Evolutionary conservation across 2,329 filamentous ascomycete genomes (phyloP).

Genomic region (Nemania sp.): DNA sequence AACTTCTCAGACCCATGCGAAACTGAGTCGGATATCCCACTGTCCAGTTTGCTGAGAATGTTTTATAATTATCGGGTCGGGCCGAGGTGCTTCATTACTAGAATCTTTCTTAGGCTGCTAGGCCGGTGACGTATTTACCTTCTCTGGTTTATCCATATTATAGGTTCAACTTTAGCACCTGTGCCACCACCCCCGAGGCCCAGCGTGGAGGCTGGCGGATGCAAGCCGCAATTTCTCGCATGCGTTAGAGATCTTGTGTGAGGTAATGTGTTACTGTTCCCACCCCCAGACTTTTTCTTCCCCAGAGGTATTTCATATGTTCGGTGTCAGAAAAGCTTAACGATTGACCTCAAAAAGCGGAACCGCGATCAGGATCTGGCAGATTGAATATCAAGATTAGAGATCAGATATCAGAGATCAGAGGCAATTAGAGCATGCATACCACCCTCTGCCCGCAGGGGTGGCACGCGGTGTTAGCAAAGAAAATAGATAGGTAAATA

Average conservation of each 20-base stretch:
- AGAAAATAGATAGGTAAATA: no score
- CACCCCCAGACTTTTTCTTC: slow-evolving; percentile 29
- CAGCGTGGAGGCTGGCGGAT: slow-evolving; percentile 12
- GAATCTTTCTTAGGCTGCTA: neutral
- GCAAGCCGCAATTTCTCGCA: slow-evolving; percentile 43
- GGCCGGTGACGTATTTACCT: slow-evolving; percentile 22
- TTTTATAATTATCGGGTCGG: slow-evolving; percentile 28
- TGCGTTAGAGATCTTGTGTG: slow-evolving; percentile 54
- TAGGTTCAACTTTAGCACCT: slow-evolving; percentile 31
- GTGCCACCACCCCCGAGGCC: slow-evolving; percentile 24
- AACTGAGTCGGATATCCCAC: no score
- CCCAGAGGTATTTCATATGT: slow-evolving; percentile 14
- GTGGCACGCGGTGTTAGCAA: slow-evolving; percentile 43
- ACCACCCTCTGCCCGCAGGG: slow-evolving; percentile 37
- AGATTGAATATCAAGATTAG: slow-evolving; percentile 28
- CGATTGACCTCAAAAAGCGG: slow-evolving; percentile 1
- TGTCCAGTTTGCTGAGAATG: no score
- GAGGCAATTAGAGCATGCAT: no score
- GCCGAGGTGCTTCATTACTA: no score
- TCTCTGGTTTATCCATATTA: slow-evolving; percentile 10
- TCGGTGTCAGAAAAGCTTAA: slow-evolving; percentile 16
- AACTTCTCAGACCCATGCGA: no score
- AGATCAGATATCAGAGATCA: neutral
- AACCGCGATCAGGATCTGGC: slow-evolving; percentile 30
- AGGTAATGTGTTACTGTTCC: slow-evolving; percentile 52